Base-by-base conservation (phyloP, 2,329 filamentous ascomycete genomes). In the Phoma sp. region DNA sequence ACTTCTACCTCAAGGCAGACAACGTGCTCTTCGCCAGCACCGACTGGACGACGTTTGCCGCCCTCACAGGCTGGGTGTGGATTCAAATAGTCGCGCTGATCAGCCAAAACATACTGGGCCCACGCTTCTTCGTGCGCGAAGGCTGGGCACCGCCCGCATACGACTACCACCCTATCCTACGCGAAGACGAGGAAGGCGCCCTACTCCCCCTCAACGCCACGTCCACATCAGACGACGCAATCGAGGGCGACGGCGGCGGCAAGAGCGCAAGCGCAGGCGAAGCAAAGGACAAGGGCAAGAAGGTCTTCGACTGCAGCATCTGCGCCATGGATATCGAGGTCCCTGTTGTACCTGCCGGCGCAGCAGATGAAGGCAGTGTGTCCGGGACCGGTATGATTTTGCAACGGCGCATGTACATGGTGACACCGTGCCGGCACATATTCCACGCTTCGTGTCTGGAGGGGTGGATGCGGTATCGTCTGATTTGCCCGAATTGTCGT, bases 401-500 rank as follows among this genome's bases (percentile, higher is more conserved):
- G 63, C 90, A 90, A 29, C 82, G 94, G 57, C 85, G 93, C 44
- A 82, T 85, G 65, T 98, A 98, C 77, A 99, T 99, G 95, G 91
- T 98, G 21, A 99, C 95, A 53, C 95, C 95, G 43, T 99, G 95
- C 75, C 82, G 93, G 51, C 95, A 99, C 78, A 92, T 98, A 43
- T 99, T 99, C 74, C 95, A 99, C 73, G 95, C 88, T 52, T 81
- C 84, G 29, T 99, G 95, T 75, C 78, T 99, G 64, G 94, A 98
- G 77, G 92, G 92, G 35, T 98, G 95, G 95, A 95, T 99, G 90
- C 85, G 91, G 71, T 92, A 96, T 74, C 81, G 94, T 54, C 77
- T 99, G 69, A 92, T 96, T 78, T 99, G 95, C 77, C 95, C 95
- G 1, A 97, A 96, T 63, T 98, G 95, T 77, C 84, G 95, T 64